Evolutionary conservation across 352 stramenopile genomes (phyloP).

Genomic region (Pythium sp.): DNA sequence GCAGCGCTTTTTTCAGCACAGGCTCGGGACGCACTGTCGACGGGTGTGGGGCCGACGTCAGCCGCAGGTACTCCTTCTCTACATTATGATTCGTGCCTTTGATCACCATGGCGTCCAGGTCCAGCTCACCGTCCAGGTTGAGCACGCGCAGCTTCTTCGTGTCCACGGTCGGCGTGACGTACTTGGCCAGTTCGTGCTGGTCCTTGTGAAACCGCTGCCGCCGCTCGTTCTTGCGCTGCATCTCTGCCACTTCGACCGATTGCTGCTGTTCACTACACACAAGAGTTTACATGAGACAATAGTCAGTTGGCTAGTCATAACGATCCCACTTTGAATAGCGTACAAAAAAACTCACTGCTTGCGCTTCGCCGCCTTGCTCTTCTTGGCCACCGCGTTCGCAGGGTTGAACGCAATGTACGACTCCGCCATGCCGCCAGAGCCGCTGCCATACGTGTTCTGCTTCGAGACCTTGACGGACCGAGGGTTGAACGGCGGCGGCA

Average conservation of each 20-base stretch:
- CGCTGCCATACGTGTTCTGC: constrained; percentile 6
- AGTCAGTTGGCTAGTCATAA: not conserved
- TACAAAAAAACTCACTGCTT: constrained; percentile 41
- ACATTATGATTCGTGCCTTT: constrained; percentile 93
- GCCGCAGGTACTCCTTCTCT: constrained; percentile 98
- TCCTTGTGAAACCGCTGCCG: constrained; percentile 76
- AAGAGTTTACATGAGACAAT: constrained; percentile 2
- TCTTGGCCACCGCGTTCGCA: constrained; percentile 31
- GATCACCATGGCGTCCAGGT: constrained; percentile 88
- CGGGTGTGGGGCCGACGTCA: constrained; percentile 94
- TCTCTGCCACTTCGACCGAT: constrained; percentile 34
- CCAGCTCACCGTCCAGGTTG: constrained; percentile 73
- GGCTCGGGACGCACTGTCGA: constrained; percentile 93
- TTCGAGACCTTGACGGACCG: constrained; percentile 11
- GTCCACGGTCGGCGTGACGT: constrained; percentile 67
- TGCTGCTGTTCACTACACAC: constrained; percentile 15
- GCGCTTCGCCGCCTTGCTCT: constrained; percentile 46
- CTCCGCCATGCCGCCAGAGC: constrained; percentile 16
- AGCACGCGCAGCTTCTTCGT: constrained; percentile 72
- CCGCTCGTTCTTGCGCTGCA: constrained; percentile 73
- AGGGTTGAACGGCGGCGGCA: constrained; percentile 5
- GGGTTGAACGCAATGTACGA: constrained; percentile 54
- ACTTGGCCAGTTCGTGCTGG: constrained; percentile 55
- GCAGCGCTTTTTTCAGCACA: constrained; percentile 88
- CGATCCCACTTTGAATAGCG: not conserved